Conservation (phyloP, 805 yeast species). For the Candida glaebosa region DNA sequence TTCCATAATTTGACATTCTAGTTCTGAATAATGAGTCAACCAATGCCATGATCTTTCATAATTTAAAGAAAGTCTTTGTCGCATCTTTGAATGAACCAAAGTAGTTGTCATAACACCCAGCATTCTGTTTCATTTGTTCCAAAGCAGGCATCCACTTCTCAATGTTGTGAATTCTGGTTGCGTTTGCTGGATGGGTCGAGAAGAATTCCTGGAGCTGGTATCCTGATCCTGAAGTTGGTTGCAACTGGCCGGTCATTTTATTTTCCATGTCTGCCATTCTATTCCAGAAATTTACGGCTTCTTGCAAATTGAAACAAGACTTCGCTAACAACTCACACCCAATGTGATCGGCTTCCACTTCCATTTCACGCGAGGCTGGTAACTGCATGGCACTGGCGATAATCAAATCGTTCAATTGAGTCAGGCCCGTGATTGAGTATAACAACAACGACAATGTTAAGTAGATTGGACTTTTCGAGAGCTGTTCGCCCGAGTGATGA, state of each 20-base stretch:
- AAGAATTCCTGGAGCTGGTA: constrained; percentile 54
- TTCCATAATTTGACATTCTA: no score
- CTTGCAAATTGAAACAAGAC: constrained; percentile 80
- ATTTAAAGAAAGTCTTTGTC: constrained; percentile 12
- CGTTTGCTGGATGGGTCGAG: constrained; percentile 86
- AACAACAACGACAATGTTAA: constrained; percentile 49
- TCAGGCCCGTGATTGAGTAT: constrained; percentile 60
- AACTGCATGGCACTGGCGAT: constrained; percentile 58
- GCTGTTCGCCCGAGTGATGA: constrained; percentile 81
- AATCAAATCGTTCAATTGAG: constrained; percentile 47
- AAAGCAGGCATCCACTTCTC: constrained; percentile 63
- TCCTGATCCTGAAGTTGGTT: constrained; percentile 5
- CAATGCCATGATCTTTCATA: no score
- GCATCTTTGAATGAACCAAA: constrained; percentile 16
- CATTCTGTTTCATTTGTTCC: constrained; percentile 36
- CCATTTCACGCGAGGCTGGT: constrained; percentile 93
- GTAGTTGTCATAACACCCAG: constrained; percentile 35
- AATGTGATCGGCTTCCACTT: constrained; percentile 91
- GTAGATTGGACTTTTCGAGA: constrained; percentile 74
- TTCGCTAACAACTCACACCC: constrained; percentile 89
- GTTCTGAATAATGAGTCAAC: no score
- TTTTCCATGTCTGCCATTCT: constrained; percentile 57
- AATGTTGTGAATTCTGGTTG: constrained; percentile 68
- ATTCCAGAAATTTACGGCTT: constrained; percentile 75
- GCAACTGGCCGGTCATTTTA: constrained; percentile 35